These are phyloP conservation scores for Pyrenophora tritici-repentis DNA, from an alignment of 2,329 filamentous ascomycete genomes.

Conservation along the genomic window DNA sequence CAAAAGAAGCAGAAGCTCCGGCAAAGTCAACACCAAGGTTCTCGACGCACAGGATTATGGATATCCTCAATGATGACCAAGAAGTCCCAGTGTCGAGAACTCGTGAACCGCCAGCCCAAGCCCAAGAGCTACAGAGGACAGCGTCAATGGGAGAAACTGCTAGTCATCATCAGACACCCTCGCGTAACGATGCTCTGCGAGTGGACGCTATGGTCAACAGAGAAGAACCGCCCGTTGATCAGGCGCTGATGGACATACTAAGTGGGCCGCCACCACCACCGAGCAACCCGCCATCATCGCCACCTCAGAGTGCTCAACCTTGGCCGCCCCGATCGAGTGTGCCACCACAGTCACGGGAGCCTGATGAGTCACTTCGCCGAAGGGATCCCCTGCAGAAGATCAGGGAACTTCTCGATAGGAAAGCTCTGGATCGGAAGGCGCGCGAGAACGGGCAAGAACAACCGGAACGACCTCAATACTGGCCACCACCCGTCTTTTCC, in stretches of 20 bases:
- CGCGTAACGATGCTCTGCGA: conserved; percentile 22
- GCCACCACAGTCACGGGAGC: conserved; percentile 21
- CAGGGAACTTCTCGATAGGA: conserved; percentile 33
- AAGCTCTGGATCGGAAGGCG: conserved; percentile 34
- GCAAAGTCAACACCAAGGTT: conserved; percentile 32
- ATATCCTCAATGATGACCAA: conserved; percentile 44
- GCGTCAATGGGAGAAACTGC: conserved; percentile 17
- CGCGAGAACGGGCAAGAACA: conserved; percentile 25
- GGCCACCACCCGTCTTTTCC: conserved; percentile 4
- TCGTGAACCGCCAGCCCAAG: conserved; percentile 22
- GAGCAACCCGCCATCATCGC: conserved; percentile 30
- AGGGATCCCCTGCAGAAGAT: conserved; percentile 35
- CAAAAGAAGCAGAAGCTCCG: conserved; percentile 19
- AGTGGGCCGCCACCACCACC: conserved; percentile 16
- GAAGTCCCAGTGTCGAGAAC: conserved; percentile 34
- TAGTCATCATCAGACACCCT: conserved; percentile 25
- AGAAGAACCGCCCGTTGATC: conserved; percentile 30
- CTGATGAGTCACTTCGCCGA: conserved; percentile 32
- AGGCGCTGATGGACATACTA: conserved; percentile 27
- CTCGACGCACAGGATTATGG: conserved; percentile 45
- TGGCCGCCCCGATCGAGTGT: conserved; percentile 23
- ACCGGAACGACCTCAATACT: conserved; percentile 24
- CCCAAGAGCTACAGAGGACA: conserved; percentile 22
- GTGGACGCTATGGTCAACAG: conserved; percentile 27
- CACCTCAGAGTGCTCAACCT: conserved; percentile 17